Evolutionary conservation across 2,329 filamentous ascomycete genomes (phyloP).

Genomic region (Microcera coccophila): DNA sequence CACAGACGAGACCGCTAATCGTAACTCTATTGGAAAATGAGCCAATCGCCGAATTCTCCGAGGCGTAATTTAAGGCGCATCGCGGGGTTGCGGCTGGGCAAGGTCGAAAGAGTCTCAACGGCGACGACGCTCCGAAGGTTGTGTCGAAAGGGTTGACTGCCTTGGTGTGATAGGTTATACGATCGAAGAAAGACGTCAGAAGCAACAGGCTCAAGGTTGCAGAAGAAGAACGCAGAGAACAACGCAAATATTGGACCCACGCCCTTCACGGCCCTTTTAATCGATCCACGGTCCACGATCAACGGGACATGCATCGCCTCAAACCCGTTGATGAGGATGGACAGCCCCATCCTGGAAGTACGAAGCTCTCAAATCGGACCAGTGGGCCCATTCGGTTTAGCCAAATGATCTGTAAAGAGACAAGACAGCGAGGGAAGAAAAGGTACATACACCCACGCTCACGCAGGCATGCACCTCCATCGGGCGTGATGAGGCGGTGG

Average conservation of each 20-base stretch:
- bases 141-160: too few species aligned
- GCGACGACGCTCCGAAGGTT: too few species aligned
- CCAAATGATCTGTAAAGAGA: neutral
- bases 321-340: neutral
- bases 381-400: neutral
- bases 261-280: neutral
- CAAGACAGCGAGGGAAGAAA: neutral
- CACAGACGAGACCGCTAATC: too few species aligned
- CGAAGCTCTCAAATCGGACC: neutral
- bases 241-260: slow-evolving; percentile 1
- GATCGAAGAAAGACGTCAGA: too few species aligned
- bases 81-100: neutral
- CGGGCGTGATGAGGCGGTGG: neutral
- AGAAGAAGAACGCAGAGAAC: slow-evolving; percentile 5
- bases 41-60: neutral
- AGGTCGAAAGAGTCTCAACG: too few species aligned
- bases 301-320: neutral
- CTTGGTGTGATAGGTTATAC: too few species aligned
- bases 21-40: neutral
- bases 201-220: neutral
- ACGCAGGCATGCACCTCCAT: neutral
- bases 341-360: neutral
- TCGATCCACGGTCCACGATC: neutral
- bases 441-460: neutral
- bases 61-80: neutral